A percentile compares a stretch with the other conserved stretches of the same genome.
phyloP scores from a whole-genome alignment of 139 green algal genomes.

The Picochlorum sp. region DNA sequence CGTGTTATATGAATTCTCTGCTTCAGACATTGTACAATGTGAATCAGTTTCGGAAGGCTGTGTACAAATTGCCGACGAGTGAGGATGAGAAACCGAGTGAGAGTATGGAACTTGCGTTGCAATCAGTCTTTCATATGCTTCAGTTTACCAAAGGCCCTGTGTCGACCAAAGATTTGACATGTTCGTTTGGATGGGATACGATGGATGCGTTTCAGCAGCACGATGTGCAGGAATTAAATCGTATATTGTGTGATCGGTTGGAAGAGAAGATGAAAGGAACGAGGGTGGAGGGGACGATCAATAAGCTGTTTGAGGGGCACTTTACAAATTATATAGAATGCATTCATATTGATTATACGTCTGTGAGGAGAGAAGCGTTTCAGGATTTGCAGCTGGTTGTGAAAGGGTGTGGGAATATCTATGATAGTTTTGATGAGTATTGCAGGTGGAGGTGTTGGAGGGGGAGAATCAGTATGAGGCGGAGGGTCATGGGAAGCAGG shows the following conservation, averaged over 20 bases:
- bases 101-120: constrained; percentile 88
- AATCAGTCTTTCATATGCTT: constrained; percentile 95
- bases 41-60: constrained; percentile 83
- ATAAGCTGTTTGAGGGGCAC: constrained; percentile 90
- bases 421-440: constrained; percentile 77
- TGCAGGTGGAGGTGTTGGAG: constrained; percentile 65
- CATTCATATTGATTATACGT: constrained; percentile 89
- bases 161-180: constrained; percentile 90
- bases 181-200: constrained; percentile 93
- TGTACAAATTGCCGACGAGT: constrained; percentile 94
- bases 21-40: constrained; percentile 96
- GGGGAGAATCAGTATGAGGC: constrained; percentile 94
- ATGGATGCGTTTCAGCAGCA: constrained; percentile 95
- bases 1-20: constrained; percentile 99
- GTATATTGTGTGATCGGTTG: constrained; percentile 91
- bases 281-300: constrained; percentile 80
- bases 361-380: constrained; percentile 74
- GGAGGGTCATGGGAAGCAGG: constrained; percentile 85
- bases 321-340: constrained; percentile 87
- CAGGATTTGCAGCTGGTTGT: constrained; percentile 90
- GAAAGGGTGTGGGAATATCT: constrained; percentile 80
- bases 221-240: constrained; percentile 97
- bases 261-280: constrained; percentile 99
- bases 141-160: constrained; percentile 72
- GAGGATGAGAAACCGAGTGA: constrained; percentile 62